phyloP scores from a whole-genome alignment of 169 alveolate species.

The Theileria luwenshuni region DNA sequence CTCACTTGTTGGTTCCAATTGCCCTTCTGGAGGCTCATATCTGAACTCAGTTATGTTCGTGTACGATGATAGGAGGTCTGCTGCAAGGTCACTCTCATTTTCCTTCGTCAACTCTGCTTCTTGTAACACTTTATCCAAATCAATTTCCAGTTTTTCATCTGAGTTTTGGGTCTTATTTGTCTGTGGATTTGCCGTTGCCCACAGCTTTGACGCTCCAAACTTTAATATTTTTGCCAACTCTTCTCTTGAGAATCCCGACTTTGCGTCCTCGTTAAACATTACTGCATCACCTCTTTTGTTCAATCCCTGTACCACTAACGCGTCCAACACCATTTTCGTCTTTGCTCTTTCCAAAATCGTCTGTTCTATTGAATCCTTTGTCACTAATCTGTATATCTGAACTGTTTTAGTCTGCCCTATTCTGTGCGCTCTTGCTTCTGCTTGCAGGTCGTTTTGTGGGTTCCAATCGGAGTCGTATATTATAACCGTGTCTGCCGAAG shows the following conservation, averaged over 20 bases:
- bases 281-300: slow-evolving; percentile 78
- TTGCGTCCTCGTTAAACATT: slow-evolving; percentile 70
- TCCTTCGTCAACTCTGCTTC: slow-evolving; percentile 85
- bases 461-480: slow-evolving; percentile 97
- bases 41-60: slow-evolving; percentile 88
- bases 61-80: slow-evolving; percentile 84
- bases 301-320: slow-evolving; percentile 91
- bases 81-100: slow-evolving; percentile 84
- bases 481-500: slow-evolving; percentile 95
- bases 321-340: slow-evolving; percentile 96
- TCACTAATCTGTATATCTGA: slow-evolving; percentile 92
- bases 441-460: slow-evolving; percentile 98
- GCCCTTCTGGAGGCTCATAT: slow-evolving; percentile 87
- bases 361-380: slow-evolving; percentile 96
- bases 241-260: slow-evolving; percentile 84
- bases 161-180: slow-evolving; percentile 22
- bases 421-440: slow-evolving; percentile 99
- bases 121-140: slow-evolving; percentile 84
- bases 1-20: slow-evolving; percentile 65
- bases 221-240: slow-evolving; percentile 86
- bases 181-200: slow-evolving; percentile 69
- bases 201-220: slow-evolving; percentile 89
- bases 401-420: slow-evolving; percentile 97
- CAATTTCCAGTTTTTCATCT: slow-evolving; percentile 78
- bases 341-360: slow-evolving; percentile 97